Percentiles rank a stretch among this genome's conserved stretches.
Evolutionary conservation across 371 early-diverging fungal species (phyloP).

Genomic region (Umbelopsis sp.): DNA sequence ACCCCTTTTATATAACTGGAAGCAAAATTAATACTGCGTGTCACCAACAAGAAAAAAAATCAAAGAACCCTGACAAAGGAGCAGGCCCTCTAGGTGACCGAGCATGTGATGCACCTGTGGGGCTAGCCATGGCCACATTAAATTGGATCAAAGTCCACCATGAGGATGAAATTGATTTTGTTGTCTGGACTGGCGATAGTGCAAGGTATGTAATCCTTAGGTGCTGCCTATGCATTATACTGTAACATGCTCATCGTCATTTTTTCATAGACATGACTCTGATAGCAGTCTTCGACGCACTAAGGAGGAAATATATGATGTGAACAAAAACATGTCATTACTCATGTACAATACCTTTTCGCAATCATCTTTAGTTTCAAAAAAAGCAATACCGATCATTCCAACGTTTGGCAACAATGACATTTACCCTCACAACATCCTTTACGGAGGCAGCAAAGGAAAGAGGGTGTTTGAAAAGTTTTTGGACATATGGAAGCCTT

Average conservation of each 20-base stretch:
- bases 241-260: background rate
- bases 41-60: constrained; percentile 40
- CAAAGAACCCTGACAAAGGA: constrained; percentile 6
- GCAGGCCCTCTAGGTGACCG: constrained; percentile 58
- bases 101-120: constrained; percentile 73
- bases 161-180: constrained; percentile 71
- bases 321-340: constrained; percentile 45
- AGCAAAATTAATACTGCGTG: constrained; percentile 57
- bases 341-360: constrained; percentile 41
- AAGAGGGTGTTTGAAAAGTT: constrained; percentile 55
- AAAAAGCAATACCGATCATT: constrained; percentile 49
- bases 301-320: constrained; percentile 55
- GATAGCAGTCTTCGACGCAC: constrained; percentile 66
- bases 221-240: background rate
- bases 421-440: constrained; percentile 73
- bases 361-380: background rate
- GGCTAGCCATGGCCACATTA: constrained; percentile 69
- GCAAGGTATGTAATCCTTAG: constrained; percentile 50
- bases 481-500: constrained; percentile 54
- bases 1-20: constrained; percentile 52
- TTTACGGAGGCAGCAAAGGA: constrained; percentile 39
- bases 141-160: constrained; percentile 66
- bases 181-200: constrained; percentile 84
- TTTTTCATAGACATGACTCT: constrained; percentile 67
- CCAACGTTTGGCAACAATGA: constrained; percentile 86